These are phyloP conservation scores for Areca catechu DNA, from an alignment of 176 grass and related monocot species.

Conservation along the genomic window DNA sequence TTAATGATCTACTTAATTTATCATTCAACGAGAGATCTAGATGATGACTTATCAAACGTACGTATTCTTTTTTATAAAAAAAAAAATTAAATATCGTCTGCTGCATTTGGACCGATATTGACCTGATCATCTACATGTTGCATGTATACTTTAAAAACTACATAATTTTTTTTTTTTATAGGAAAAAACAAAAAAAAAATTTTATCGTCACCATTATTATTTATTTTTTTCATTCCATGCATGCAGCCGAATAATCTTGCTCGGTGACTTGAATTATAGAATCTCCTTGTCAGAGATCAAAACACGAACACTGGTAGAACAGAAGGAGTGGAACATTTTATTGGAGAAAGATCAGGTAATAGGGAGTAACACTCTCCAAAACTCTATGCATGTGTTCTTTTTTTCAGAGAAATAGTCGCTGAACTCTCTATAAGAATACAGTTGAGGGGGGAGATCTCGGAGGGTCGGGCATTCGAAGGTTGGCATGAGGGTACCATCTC, in stretches of 20 bases:
- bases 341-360: conserved; percentile 63
- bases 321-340: conserved; percentile 50
- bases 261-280: conserved; percentile 76
- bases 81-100: no score
- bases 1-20: no score
- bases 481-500: conserved; percentile 53
- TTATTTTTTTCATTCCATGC: background rate
- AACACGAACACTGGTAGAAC: conserved; percentile 48
- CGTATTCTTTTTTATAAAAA: no score
- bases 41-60: no score
- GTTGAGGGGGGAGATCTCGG: conserved; percentile 31
- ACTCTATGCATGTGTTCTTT: no score
- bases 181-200: no score
- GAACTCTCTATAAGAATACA: background rate
- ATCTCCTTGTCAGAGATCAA: conserved; percentile 65
- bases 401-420: background rate
- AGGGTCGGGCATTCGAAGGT: conserved; percentile 40
- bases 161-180: no score
- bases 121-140: no score
- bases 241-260: conserved; percentile 57
- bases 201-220: no score
- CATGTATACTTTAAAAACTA: no score
- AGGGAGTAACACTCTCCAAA: background rate
- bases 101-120: no score
- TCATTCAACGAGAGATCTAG: no score